phyloP scores from a whole-genome alignment of 805 yeast species.

The Saturnispora diversa region DNA sequence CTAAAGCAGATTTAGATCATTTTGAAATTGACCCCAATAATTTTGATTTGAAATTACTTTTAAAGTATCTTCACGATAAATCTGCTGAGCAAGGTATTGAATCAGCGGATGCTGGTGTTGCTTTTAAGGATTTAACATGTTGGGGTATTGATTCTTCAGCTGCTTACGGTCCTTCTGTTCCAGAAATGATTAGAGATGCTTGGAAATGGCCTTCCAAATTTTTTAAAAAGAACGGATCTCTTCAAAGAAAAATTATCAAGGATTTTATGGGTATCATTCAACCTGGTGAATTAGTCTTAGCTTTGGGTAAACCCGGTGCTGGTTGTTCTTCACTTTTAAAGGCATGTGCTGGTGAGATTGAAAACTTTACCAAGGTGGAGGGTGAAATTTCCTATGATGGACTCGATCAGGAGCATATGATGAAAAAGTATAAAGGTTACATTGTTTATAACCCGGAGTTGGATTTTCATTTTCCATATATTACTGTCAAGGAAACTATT shows the following conservation, averaged over 20 bases:
- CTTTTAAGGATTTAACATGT: constrained; percentile 37
- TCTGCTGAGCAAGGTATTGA: constrained; percentile 39
- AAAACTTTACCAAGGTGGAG: constrained; percentile 37
- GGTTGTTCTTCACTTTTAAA: constrained; percentile 70
- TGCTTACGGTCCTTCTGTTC: constrained; percentile 41
- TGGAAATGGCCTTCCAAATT: constrained; percentile 26
- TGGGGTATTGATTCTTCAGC: constrained; percentile 47
- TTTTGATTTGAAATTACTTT: constrained; percentile 37
- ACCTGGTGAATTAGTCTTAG: constrained; percentile 65
- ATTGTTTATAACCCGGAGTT: constrained; percentile 52
- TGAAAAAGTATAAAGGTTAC: constrained; percentile 46
- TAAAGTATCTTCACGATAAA: constrained; percentile 33
- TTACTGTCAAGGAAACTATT: constrained; percentile 68
- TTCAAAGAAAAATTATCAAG: constrained; percentile 33
- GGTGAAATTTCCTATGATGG: constrained; percentile 61
- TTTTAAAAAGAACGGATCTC: constrained; percentile 27
- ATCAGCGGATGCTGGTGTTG: constrained; percentile 44
- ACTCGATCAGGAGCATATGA: constrained; percentile 49
- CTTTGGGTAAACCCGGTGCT: constrained; percentile 70
- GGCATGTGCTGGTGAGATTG: constrained; percentile 48
- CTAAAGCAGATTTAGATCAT: constrained; percentile 36
- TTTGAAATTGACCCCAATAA: constrained; percentile 39
- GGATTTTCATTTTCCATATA: constrained; percentile 69
- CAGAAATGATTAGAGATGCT: constrained; percentile 34
- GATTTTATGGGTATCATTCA: constrained; percentile 35